Evolutionary conservation across 495 filamentous ascomycete species (phyloP).

Genomic region (Trypethelium eluteriae): DNA sequence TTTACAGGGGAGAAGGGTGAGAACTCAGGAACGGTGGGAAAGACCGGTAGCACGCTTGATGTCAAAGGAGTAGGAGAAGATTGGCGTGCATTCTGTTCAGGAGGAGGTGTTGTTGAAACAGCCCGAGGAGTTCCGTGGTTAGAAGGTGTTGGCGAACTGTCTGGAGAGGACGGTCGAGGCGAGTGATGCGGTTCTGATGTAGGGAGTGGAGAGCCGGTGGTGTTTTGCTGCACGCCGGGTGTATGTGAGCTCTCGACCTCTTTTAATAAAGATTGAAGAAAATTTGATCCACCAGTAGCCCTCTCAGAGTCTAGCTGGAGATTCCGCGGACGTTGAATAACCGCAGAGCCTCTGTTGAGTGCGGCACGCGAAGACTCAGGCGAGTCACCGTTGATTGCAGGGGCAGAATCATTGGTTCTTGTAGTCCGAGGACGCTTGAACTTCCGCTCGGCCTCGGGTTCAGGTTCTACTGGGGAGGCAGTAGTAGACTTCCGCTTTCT

Average conservation of each 20-base stretch:
- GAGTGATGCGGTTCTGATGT: conserved; percentile 29
- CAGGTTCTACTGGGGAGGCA: conserved; percentile 59
- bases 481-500: conserved; percentile 70
- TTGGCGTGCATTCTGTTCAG: conserved; percentile 51
- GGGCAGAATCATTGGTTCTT: conserved; percentile 45
- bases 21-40: conserved; percentile 49
- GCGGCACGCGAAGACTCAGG: conserved; percentile 31
- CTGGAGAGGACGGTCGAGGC: conserved; percentile 61
- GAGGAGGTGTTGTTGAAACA: conserved; percentile 67
- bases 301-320: conserved; percentile 34
- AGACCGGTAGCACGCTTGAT: conserved; percentile 54
- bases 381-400: conserved; percentile 39
- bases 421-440: conserved; percentile 77
- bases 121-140: conserved; percentile 60
- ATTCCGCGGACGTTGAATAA: conserved; percentile 20
- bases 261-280: conserved; percentile 73
- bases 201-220: conserved; percentile 9
- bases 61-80: conserved; percentile 63
- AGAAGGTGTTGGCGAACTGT: conserved; percentile 60
- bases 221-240: conserved; percentile 19
- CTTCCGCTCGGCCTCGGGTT: conserved; percentile 56
- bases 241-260: conserved; percentile 69
- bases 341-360: conserved; percentile 20
- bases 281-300: conserved; percentile 48
- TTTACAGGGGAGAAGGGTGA: conserved; percentile 55